Evolutionary conservation across 441 rosid genomes (phyloP).

Genomic region (Syzygium syzygioides): DNA sequence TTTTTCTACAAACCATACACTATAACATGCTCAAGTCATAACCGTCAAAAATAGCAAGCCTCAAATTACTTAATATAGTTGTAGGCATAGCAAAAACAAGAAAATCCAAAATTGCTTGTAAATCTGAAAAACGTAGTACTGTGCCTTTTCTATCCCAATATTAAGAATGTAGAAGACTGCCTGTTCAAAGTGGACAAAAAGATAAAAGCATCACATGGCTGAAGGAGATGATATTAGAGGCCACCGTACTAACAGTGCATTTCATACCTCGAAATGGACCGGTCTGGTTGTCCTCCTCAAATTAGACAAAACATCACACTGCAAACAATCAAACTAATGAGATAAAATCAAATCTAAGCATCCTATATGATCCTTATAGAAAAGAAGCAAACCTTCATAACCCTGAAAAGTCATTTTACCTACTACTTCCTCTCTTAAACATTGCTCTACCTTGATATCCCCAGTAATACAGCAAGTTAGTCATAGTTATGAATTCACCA

Average conservation of each 20-base stretch:
- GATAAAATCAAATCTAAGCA: not conserved
- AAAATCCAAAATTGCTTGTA: not conserved
- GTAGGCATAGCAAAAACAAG: not conserved
- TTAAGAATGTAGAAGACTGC: not conserved
- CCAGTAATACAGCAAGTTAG: not conserved
- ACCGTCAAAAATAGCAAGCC: not conserved
- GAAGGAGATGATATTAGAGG: not conserved
- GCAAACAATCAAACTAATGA: constrained; percentile 18
- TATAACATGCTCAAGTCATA: not conserved
- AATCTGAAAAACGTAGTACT: not conserved
- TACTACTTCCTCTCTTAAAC: not conserved
- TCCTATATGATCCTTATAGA: not conserved
- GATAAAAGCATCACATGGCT: not conserved
- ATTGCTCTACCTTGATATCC: not conserved
- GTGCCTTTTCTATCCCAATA: not conserved
- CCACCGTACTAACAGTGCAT: not conserved
- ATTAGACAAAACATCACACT: constrained; percentile 58
- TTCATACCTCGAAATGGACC: constrained; percentile 52
- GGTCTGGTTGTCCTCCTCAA: constrained; percentile 49
- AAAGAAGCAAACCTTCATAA: not conserved
- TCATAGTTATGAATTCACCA: not conserved
- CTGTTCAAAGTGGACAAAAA: not conserved
- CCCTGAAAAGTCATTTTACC: not conserved
- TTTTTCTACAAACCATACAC: not conserved
- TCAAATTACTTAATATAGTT: not conserved